These are phyloP conservation scores for Atkinsonella hypoxylon DNA, from an alignment of 2,329 filamentous ascomycete genomes.

Conservation along the genomic window DNA sequence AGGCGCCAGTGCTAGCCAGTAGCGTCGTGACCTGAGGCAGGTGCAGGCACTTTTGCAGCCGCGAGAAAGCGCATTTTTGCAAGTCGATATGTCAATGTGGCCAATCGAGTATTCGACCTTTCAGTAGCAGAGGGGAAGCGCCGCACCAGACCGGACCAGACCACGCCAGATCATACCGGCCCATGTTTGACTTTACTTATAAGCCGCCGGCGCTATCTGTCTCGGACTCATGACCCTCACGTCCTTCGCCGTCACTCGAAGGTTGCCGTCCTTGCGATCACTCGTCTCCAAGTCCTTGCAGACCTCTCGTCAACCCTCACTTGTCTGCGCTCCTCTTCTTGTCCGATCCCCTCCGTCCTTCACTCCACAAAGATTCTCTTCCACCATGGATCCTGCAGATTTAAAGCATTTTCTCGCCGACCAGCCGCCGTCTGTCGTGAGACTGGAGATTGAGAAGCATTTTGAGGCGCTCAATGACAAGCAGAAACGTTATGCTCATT, in stretches of 20 bases:
- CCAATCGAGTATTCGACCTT: neutral
- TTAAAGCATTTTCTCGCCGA: slow-evolving; percentile 78
- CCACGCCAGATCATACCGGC: too few relatives aligned
- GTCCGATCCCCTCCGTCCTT: neutral
- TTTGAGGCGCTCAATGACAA: slow-evolving; percentile 66
- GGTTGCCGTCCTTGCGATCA: slow-evolving; percentile 22
- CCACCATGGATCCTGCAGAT: slow-evolving; percentile 46
- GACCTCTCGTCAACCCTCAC: slow-evolving; percentile 12
- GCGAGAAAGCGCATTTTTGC: neutral
- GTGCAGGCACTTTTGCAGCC: slow-evolving; percentile 4
- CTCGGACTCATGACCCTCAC: slow-evolving; percentile 21
- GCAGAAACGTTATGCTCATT: slow-evolving; percentile 86
- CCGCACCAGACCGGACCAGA: neutral
- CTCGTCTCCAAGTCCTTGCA: slow-evolving; percentile 14
- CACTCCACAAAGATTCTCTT: slow-evolving; percentile 8
- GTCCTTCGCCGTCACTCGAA: slow-evolving; percentile 23
- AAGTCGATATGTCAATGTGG: neutral
- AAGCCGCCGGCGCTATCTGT: slow-evolving; percentile 5
- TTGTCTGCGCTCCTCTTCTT: slow-evolving; percentile 1
- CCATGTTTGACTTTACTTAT: neutral
- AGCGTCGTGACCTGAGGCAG: neutral
- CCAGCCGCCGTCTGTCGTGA: slow-evolving; percentile 76
- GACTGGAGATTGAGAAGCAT: slow-evolving; percentile 82
- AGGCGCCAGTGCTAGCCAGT: neutral
- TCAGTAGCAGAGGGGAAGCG: neutral